These are phyloP conservation scores for Eucalyptus camaldulensis DNA, from an alignment of 345 rosid genomes.

Conservation along the genomic window DNA sequence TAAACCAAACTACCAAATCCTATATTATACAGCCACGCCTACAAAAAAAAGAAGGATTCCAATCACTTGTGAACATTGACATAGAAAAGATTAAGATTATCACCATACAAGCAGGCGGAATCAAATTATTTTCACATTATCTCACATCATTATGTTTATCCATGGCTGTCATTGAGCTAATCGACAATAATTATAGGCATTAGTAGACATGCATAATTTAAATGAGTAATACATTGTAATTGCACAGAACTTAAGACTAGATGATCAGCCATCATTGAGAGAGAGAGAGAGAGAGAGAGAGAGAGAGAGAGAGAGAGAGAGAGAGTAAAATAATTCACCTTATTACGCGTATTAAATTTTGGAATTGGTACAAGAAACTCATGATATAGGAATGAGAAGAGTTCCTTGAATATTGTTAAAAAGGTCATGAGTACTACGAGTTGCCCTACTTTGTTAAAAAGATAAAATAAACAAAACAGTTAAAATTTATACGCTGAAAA, in stretches of 20 bases:
- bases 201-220: too few species aligned
- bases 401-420: neutral
- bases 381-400: neutral
- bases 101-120: neutral
- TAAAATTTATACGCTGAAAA: neutral
- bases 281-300: too few species aligned
- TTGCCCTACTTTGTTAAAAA: neutral
- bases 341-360: too few species aligned
- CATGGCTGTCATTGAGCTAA: too few species aligned
- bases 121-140: too few species aligned
- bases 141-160: too few species aligned
- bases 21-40: constrained; percentile 54
- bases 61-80: neutral
- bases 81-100: too few species aligned
- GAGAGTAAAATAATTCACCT: too few species aligned
- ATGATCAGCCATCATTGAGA: too few species aligned
- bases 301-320: too few species aligned
- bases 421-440: neutral
- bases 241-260: neutral
- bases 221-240: neutral
- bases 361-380: neutral
- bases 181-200: too few species aligned
- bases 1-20: constrained; percentile 43
- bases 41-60: neutral
- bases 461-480: neutral